A percentile compares a stretch with the other conserved stretches of the same genome.
phyloP scores from a whole-genome alignment of 2,329 filamentous ascomycete species.

The Periconia sp. region DNA sequence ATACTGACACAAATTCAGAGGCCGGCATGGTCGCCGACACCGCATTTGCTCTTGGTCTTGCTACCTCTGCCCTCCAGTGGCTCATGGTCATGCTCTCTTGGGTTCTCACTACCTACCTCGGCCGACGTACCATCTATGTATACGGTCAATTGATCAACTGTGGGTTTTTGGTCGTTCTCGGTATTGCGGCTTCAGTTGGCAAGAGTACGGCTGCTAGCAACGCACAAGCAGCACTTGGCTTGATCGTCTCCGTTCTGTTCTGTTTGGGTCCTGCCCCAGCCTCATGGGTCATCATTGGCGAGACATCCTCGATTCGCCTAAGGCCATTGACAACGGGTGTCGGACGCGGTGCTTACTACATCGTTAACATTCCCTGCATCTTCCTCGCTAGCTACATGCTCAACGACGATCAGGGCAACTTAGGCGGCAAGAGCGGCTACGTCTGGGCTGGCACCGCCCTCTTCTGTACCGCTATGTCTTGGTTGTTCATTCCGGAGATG shows the following conservation, averaged over 20 bases:
- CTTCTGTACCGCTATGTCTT: conserved; percentile 55
- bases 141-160: conserved; percentile 59
- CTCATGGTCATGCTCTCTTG: conserved; percentile 66
- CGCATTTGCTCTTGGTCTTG: conserved; percentile 64
- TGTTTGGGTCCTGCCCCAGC: conserved; percentile 64
- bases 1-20: conserved; percentile 46
- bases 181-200: conserved; percentile 58
- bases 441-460: conserved; percentile 49
- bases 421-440: conserved; percentile 36
- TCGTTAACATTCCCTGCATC: conserved; percentile 66
- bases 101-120: conserved; percentile 65
- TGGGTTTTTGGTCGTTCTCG: conserved; percentile 58
- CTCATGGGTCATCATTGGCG: conserved; percentile 67
- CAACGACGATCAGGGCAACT: conserved; percentile 47
- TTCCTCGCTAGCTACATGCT: conserved; percentile 59
- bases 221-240: conserved; percentile 62
- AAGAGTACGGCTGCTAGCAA: conserved; percentile 45
- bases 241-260: conserved; percentile 67
- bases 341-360: conserved; percentile 64
- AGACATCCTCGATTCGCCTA: conserved; percentile 66
- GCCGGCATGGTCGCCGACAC: conserved; percentile 58
- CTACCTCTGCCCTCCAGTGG: conserved; percentile 63
- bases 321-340: conserved; percentile 64
- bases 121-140: conserved; percentile 65
- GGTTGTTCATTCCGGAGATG: conserved; percentile 57